These are phyloP conservation scores for Chrysoporthe puriensis DNA, from an alignment of 2,329 filamentous ascomycete genomes.

Conservation along the genomic window DNA sequence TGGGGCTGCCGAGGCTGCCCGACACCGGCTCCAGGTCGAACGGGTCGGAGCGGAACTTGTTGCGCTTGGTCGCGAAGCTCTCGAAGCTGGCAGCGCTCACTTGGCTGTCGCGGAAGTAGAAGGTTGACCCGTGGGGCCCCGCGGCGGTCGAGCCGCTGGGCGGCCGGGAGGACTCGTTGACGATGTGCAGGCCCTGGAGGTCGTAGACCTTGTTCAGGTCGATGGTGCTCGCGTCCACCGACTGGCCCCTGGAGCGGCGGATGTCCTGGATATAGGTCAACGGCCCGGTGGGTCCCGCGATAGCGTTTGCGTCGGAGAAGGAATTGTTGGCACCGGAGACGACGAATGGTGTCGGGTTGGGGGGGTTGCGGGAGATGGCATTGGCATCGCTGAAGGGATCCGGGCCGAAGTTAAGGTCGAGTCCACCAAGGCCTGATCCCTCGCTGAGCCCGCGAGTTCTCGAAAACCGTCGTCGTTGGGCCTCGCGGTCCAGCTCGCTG, in stretches of 20 bases:
- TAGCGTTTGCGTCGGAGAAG: conserved; percentile 54
- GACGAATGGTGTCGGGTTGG: conserved; percentile 43
- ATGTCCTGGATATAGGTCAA: conserved; percentile 52
- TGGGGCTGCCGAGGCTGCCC: conserved; percentile 34
- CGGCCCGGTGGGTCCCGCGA: conserved; percentile 37
- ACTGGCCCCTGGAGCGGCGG: conserved; percentile 53
- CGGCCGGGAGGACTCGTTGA: conserved; percentile 27
- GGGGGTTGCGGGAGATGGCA: conserved; percentile 43
- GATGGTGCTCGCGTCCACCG: conserved; percentile 39
- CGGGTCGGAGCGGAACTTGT: conserved; percentile 65
- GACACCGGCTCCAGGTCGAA: conserved; percentile 65
- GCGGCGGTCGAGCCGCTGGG: conserved; percentile 10
- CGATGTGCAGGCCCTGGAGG: conserved; percentile 15
- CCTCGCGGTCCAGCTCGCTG: conserved; percentile 43
- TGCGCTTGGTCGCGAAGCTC: conserved; percentile 51
- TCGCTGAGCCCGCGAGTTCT: conserved; percentile 34
- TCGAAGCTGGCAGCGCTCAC: conserved; percentile 50
- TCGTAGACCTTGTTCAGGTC: conserved; percentile 32
- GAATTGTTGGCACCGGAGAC: conserved; percentile 44
- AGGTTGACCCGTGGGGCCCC: conserved; percentile 20
- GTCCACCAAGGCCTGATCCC: conserved; percentile 42
- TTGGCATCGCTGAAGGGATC: conserved; percentile 57
- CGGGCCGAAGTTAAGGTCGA: conserved; percentile 43
- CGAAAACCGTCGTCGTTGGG: conserved; percentile 40
- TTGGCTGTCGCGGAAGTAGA: conserved; percentile 40